Percentiles rank a stretch among this genome's conserved stretches.
phyloP scores from a whole-genome alignment of 306 rosid species.

The Cucumis cinereus region DNA sequence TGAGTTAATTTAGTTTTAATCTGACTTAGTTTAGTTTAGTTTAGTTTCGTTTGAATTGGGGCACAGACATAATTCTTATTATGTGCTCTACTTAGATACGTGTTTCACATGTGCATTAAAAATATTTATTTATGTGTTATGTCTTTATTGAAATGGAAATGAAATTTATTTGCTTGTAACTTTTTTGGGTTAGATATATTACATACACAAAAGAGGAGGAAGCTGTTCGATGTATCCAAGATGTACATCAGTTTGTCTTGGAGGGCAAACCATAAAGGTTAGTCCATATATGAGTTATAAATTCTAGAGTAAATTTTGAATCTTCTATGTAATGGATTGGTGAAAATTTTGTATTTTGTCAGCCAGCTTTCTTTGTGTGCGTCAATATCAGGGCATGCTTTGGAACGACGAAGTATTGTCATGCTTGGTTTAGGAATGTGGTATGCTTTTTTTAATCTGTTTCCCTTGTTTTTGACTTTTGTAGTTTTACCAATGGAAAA shows the following conservation, averaged over 20 bases:
- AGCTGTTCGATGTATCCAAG: constrained; percentile 95
- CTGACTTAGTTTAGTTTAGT: neutral
- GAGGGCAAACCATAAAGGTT: constrained; percentile 87
- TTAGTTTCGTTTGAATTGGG: neutral
- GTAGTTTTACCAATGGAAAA: neutral
- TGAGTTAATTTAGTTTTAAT: neutral
- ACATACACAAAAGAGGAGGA: constrained; percentile 92
- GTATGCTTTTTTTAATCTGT: constrained; percentile 32
- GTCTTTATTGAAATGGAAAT: neutral
- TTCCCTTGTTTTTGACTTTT: neutral
- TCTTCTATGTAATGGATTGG: neutral
- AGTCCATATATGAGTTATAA: neutral
- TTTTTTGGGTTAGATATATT: constrained; percentile 64
- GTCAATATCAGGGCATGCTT: constrained; percentile 75
- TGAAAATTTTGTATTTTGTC: neutral
- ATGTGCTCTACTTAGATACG: neutral
- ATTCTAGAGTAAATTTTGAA: neutral
- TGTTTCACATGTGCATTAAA: neutral
- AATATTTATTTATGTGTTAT: neutral
- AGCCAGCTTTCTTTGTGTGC: neutral
- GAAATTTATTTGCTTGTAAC: neutral
- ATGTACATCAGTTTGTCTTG: constrained; percentile 96
- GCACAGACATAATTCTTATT: neutral
- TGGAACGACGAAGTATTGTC: constrained; percentile 98
- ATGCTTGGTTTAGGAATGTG: constrained; percentile 96